These are phyloP conservation scores for Arthrobotrys musiformis DNA, from an alignment of 2,329 filamentous ascomycete genomes.

Conservation along the genomic window DNA sequence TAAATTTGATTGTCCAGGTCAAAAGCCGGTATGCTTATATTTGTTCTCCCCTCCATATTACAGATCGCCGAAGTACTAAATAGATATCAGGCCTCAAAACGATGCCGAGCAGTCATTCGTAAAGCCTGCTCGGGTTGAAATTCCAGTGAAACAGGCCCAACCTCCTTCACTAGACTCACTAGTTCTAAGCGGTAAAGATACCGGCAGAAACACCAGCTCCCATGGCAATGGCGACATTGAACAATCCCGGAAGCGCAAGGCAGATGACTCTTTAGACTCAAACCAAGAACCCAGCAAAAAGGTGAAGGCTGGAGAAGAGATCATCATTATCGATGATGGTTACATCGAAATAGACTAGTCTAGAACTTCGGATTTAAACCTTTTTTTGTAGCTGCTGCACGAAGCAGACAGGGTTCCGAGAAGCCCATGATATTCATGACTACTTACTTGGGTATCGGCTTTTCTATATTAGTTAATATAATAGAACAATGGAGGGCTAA, in stretches of 20 bases:
- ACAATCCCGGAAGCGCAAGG: conserved; percentile 48
- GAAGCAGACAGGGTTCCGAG: no score
- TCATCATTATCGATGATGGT: conserved; percentile 62
- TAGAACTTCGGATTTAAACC: neutral
- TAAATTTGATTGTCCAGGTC: conserved; percentile 81
- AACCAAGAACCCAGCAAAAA: conserved; percentile 46
- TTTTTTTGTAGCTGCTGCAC: neutral
- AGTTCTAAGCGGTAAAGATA: conserved; percentile 59
- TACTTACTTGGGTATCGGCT: no score
- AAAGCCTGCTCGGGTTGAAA: conserved; percentile 61
- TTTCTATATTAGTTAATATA: neutral
- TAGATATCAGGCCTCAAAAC: conserved; percentile 61
- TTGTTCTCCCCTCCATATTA: conserved; percentile 56
- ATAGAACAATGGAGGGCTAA: neutral
- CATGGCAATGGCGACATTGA: neutral
- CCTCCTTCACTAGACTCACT: conserved; percentile 60
- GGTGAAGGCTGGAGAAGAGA: conserved; percentile 34
- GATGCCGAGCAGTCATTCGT: conserved; percentile 59
- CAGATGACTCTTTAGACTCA: conserved; percentile 29
- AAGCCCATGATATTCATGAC: no score
- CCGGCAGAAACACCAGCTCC: neutral
- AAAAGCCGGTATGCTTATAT: conserved; percentile 69
- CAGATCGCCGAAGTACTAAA: conserved; percentile 21
- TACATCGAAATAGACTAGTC: conserved; percentile 73
- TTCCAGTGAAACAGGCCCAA: conserved; percentile 65